Percentiles rank a stretch among this genome's conserved stretches.
Evolutionary conservation across 768 basidiomycete species (phyloP).

Genomic region (Lactarius quietus): DNA sequence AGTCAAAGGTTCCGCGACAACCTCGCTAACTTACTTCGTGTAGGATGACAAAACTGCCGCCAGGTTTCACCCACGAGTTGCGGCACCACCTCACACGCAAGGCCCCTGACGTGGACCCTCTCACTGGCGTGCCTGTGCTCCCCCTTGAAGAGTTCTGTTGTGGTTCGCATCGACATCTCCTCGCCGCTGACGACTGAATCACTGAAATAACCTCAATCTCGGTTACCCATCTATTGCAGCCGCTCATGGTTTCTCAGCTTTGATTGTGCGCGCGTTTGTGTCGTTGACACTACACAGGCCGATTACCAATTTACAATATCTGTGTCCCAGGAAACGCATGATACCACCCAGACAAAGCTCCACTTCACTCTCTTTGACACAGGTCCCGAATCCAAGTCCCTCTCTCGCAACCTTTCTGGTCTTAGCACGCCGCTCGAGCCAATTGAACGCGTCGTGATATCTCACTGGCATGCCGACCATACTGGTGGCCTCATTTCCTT

Average conservation of each 20-base stretch:
- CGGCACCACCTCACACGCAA: constrained; percentile 55
- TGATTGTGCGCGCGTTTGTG: constrained; percentile 48
- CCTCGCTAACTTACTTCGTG: background rate
- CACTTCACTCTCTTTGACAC: constrained; percentile 77
- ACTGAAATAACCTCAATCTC: background rate
- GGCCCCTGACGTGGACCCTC: constrained; percentile 39
- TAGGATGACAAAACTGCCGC: constrained; percentile 78
- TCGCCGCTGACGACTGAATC: background rate
- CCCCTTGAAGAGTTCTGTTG: constrained; percentile 72
- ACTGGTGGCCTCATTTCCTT: constrained; percentile 71
- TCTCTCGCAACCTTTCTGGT: constrained; percentile 66
- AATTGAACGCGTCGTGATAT: constrained; percentile 49
- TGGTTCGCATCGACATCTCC: constrained; percentile 42
- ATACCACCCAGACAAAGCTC: constrained; percentile 37
- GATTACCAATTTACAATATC: background rate
- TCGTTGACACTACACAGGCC: background rate
- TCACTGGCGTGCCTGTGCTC: constrained; percentile 57
- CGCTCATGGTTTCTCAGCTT: constrained; percentile 80
- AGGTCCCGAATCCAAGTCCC: constrained; percentile 71
- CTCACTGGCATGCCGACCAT: constrained; percentile 54
- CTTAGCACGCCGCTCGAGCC: constrained; percentile 52
- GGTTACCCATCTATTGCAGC: constrained; percentile 38
- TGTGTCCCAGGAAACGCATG: constrained; percentile 51
- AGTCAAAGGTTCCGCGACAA: background rate
- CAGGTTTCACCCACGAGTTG: constrained; percentile 73